A percentile compares a stretch with the other conserved stretches of the same genome.
Evolutionary conservation across 192 early-diverging fungal species (phyloP).

Genomic region (Podila clonocystis): DNA sequence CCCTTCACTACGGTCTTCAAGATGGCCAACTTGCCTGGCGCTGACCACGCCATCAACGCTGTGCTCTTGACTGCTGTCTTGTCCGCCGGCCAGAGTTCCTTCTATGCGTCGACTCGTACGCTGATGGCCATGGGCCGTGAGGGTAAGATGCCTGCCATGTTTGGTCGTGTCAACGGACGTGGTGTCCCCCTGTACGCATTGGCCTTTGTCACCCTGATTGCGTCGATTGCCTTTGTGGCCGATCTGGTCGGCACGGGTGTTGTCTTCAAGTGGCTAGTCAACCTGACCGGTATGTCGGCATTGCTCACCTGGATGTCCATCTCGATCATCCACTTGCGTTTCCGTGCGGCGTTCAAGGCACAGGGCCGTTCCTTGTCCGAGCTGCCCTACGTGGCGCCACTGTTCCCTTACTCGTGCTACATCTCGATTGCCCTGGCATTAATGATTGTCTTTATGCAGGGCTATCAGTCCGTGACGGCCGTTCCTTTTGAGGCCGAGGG

Average conservation of each 20-base stretch:
- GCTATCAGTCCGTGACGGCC: slow-evolving; percentile 62
- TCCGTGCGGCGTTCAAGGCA: slow-evolving; percentile 78
- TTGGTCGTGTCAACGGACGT: slow-evolving; percentile 45
- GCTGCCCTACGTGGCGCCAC: slow-evolving; percentile 77
- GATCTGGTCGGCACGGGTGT: slow-evolving; percentile 57
- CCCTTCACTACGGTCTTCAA: slow-evolving; percentile 75
- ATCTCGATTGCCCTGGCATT: slow-evolving; percentile 66
- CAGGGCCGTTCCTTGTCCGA: slow-evolving; percentile 59
- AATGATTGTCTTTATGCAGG: slow-evolving; percentile 68
- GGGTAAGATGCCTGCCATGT: slow-evolving; percentile 65
- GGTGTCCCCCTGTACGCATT: slow-evolving; percentile 71
- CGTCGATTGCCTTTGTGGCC: slow-evolving; percentile 64
- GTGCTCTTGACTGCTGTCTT: slow-evolving; percentile 70
- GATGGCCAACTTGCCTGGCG: slow-evolving; percentile 64
- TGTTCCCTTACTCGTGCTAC: slow-evolving; percentile 68
- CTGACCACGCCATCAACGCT: slow-evolving; percentile 72
- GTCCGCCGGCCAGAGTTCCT: slow-evolving; percentile 73
- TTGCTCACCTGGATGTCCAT: slow-evolving; percentile 89
- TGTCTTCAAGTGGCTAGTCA: slow-evolving; percentile 73
- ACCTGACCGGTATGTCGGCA: slow-evolving; percentile 75
- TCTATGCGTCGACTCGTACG: slow-evolving; percentile 74
- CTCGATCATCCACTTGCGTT: slow-evolving; percentile 80
- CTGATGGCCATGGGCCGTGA: slow-evolving; percentile 68
- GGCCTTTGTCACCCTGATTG: slow-evolving; percentile 58
- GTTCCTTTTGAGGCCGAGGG: slow-evolving; percentile 58